Percentiles rank a stretch among this genome's conserved stretches.
These are phyloP conservation scores for Exobasidium rhododendri DNA, from an alignment of 1,284 basidiomycete genomes.

Conservation along the genomic window DNA sequence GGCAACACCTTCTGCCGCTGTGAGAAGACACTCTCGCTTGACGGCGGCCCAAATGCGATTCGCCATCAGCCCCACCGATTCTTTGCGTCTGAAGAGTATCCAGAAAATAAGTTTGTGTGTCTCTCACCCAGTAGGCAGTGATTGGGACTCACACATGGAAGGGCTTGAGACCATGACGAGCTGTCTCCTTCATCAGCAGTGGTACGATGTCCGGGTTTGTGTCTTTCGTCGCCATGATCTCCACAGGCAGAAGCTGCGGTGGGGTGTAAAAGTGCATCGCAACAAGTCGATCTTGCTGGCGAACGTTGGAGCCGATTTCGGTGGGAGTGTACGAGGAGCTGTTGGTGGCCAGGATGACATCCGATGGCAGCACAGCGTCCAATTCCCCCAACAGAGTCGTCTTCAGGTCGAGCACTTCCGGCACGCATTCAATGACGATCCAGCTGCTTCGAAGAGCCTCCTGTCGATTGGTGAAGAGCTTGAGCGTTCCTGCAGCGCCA, in stretches of 20 bases:
- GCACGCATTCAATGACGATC: neutral
- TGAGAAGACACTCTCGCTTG: slow-evolving; percentile 65
- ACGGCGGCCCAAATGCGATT: slow-evolving; percentile 18
- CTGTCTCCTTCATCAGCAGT: slow-evolving; percentile 4
- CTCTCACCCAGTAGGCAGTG: too few relatives aligned
- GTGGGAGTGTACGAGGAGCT: neutral
- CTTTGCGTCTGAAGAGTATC: slow-evolving; percentile 9
- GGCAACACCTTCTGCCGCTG: slow-evolving; percentile 62
- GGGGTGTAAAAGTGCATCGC: slow-evolving; percentile 17
- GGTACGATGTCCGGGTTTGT: slow-evolving; percentile 13
- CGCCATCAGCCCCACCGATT: slow-evolving; percentile 16
- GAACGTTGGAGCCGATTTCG: neutral
- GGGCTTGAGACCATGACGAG: slow-evolving; percentile 13
- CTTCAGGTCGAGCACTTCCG: neutral
- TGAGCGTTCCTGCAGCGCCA: neutral
- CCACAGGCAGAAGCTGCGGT: slow-evolving; percentile 6
- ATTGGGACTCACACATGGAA: neutral
- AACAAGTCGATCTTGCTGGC: slow-evolving; percentile 4
- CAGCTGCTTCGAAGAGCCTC: neutral
- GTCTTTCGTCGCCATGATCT: slow-evolving; percentile 14
- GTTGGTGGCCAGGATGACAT: slow-evolving; percentile 6
- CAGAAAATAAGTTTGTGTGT: too few relatives aligned
- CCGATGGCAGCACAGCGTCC: neutral
- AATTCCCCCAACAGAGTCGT: neutral
- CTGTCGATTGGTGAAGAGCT: neutral